Base-by-base conservation (phyloP, 1,284 basidiomycete species). In the Malassezia cuniculi region DNA sequence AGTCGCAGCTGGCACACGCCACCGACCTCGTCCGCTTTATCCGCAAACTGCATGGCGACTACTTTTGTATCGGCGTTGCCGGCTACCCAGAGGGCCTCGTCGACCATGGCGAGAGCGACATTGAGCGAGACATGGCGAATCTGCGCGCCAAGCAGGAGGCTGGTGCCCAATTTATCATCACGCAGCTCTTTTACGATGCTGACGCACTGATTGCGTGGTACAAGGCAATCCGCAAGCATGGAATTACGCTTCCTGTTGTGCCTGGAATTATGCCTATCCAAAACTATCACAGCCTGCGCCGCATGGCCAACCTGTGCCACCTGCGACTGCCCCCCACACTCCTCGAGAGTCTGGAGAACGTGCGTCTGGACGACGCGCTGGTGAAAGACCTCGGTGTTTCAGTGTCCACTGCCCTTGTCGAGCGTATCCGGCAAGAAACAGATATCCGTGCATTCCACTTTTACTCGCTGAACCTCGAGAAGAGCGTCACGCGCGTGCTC, bases 201-300 rank as follows among this genome's bases (percentile, higher is more conserved):
- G 79, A 85, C 17, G 54, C 36, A 21, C 55, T 61, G 49, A 39
- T 55, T 3, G n/a, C 26, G 4, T 66, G 59, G 50, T 49, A 54
- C 37, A 35, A 40, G 7, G 39, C 37, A 6, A 61, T 57, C 27
- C 36, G 57, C 14, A 31, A 39, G 10, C 39, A 55, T 82, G 90
- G 89, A 21, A 89, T 99, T 61, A 76, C 71, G 1, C 76, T 89
- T 10, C 89, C 90, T 1, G 80, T 97, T 55, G 81, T 97, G 39
- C 87, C 93, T 2, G 86, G 89, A 5, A 78, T 97, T 47, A 95
- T 97, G 89, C 93, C 93, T 0, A 85, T 99, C 43, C 93, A 97
- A 65, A 94, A 84, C 28, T 94, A 87, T 63, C 77, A 81, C 15
- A 89, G 87, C 1, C 97, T 97, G 70, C 74, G 81, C 34, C 80